Conservation (phyloP, 2,329 filamentous ascomycete genomes). For the Fusarium torulosum region DNA sequence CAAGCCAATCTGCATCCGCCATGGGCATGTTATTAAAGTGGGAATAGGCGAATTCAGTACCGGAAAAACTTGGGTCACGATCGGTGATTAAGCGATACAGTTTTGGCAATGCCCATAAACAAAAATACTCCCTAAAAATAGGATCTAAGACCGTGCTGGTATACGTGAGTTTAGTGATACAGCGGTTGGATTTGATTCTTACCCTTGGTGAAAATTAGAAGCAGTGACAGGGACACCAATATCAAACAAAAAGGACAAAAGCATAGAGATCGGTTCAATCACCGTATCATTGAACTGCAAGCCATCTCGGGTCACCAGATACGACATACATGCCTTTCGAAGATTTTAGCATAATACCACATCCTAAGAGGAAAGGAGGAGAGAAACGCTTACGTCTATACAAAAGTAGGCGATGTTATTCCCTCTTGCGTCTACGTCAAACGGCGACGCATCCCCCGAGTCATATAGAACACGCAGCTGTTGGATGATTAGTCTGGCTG, state of each 20-base stretch:
- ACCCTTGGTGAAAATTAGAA: neutral
- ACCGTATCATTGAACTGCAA: neutral
- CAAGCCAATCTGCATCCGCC: no score
- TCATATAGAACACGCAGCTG: neutral
- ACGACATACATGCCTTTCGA: no score
- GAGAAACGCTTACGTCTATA: neutral
- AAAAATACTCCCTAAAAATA: accelerated
- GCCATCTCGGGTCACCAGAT: no score
- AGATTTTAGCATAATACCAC: no score
- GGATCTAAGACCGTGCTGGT: neutral
- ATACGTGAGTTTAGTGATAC: neutral
- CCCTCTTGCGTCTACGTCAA: neutral
- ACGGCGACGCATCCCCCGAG: neutral
- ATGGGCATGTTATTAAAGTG: accelerated
- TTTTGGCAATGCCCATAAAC: neutral
- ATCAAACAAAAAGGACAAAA: neutral
- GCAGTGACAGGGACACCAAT: neutral
- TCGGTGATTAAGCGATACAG: neutral
- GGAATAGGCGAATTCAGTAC: no score
- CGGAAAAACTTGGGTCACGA: neutral
- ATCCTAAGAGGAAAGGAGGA: no score
- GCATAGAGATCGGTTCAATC: no score
- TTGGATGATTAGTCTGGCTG: accelerated
- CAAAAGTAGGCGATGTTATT: neutral
- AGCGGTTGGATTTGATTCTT: neutral